Evolutionary conservation across 306 rosid species (phyloP).

Genomic region (Fragaria vesca): DNA sequence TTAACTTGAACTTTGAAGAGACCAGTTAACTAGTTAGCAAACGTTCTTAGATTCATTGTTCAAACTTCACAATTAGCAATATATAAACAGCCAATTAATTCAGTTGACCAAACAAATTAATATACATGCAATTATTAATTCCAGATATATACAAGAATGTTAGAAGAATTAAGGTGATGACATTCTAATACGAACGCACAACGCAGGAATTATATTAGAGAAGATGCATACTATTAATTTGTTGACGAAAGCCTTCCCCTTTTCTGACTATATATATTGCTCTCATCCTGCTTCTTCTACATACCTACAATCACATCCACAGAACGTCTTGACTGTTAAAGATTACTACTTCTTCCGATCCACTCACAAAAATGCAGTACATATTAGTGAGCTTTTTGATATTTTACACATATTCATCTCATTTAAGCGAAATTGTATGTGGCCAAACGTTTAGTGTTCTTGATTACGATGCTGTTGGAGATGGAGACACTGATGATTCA

Average conservation of each 20-base stretch:
- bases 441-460: background rate
- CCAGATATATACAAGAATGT: background rate
- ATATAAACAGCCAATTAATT: background rate
- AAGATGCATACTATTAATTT: too few relatives aligned
- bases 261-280: background rate
- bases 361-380: background rate
- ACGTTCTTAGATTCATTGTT: background rate
- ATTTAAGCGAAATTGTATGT: background rate
- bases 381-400: background rate
- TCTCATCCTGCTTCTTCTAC: background rate
- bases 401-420: background rate
- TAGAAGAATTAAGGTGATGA: background rate
- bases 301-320: background rate
- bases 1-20: background rate
- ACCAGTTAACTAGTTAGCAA: too few relatives aligned
- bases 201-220: too few relatives aligned
- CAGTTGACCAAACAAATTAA: background rate
- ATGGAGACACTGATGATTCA: constrained; percentile 11
- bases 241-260: background rate
- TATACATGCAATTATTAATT: background rate
- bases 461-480: constrained; percentile 5
- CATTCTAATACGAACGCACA: background rate
- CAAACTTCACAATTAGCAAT: background rate
- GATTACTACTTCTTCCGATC: background rate
- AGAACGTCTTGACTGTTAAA: background rate